Conservation (phyloP, 345 rosid species). For the Balakata baccata region DNA sequence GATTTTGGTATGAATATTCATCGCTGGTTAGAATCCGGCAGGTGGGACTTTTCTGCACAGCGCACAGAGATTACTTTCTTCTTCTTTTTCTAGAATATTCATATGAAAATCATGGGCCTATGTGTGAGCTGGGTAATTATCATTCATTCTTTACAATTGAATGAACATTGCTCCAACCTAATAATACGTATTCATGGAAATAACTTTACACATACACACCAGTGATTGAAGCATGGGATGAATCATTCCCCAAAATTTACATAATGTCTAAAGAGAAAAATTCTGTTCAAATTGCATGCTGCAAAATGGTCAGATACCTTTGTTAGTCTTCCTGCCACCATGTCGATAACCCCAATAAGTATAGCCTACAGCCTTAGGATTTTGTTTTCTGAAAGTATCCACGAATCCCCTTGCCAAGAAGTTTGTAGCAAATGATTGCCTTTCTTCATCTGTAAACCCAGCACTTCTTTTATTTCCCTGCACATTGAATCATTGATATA, state of each 20-base stretch:
- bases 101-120: too few species aligned
- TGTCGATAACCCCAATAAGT: constrained; percentile 94
- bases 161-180: too few species aligned
- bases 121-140: too few species aligned
- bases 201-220: too few species aligned
- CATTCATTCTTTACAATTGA: too few species aligned
- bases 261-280: neutral
- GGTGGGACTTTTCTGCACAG: too few species aligned
- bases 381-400: constrained; percentile 88
- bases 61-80: too few species aligned
- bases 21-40: too few species aligned
- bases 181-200: too few species aligned
- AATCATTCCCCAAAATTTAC: neutral
- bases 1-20: too few species aligned
- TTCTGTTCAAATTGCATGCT: neutral
- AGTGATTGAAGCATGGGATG: too few species aligned
- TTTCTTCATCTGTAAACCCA: constrained; percentile 84
- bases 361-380: constrained; percentile 81
- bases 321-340: constrained; percentile 76
- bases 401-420: constrained; percentile 76
- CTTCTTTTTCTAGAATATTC: too few species aligned
- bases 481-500: constrained; percentile 1
- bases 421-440: constrained; percentile 67
- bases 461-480: constrained; percentile 96
- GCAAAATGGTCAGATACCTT: constrained; percentile 36